phyloP scores from a whole-genome alignment of 257 asterid species.

The Gardenia jasminoides region DNA sequence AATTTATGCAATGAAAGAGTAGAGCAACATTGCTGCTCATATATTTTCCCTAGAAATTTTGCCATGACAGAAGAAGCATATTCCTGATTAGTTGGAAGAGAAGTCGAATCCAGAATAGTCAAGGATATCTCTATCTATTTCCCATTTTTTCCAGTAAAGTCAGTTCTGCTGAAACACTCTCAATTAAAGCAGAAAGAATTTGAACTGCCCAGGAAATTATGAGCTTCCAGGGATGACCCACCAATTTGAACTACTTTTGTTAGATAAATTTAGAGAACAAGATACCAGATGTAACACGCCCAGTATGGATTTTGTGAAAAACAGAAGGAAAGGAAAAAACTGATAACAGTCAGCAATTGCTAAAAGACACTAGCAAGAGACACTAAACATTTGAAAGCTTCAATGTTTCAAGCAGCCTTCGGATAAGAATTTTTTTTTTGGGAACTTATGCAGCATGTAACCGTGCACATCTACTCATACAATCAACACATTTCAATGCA shows the following conservation, averaged over 20 bases:
- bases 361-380: neutral
- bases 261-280: neutral
- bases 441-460: neutral
- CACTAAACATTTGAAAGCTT: neutral
- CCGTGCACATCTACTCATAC: neutral
- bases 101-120: neutral
- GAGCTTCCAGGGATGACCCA: neutral
- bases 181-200: neutral
- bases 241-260: neutral
- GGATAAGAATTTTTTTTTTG: too few relatives aligned
- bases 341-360: neutral
- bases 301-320: neutral
- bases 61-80: neutral
- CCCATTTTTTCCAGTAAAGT: neutral
- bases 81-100: neutral
- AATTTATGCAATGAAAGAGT: neutral
- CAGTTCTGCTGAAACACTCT: neutral
- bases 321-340: neutral
- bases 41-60: neutral
- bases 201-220: neutral
- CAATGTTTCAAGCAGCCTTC: neutral
- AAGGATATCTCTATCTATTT: too few relatives aligned
- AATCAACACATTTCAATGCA: neutral
- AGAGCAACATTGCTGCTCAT: neutral
- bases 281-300: neutral